Evolutionary conservation across 306 rosid genomes (phyloP).

Genomic region (Malus domestica): DNA sequence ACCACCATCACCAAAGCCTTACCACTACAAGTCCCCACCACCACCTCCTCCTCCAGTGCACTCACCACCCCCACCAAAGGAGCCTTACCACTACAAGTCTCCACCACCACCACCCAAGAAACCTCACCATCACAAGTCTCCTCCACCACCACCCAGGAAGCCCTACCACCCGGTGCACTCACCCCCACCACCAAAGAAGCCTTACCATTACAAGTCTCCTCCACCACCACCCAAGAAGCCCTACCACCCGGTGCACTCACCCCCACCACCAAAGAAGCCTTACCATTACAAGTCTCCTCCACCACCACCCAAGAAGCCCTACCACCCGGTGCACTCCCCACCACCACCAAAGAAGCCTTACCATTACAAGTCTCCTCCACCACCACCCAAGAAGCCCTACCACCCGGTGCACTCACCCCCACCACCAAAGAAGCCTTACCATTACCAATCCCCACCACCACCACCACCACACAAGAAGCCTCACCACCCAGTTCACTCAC

Average conservation of each 20-base stretch:
- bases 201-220: too few relatives aligned
- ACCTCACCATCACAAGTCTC: background rate
- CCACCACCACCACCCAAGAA: slow-evolving; percentile 2
- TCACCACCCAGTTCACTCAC: background rate
- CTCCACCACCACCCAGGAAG: background rate
- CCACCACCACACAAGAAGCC: slow-evolving; percentile 12
- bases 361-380: slow-evolving; percentile 2
- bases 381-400: slow-evolving; percentile 7
- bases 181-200: too few relatives aligned
- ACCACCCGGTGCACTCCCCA: background rate
- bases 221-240: too few relatives aligned
- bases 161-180: too few relatives aligned
- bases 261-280: background rate
- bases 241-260: too few relatives aligned
- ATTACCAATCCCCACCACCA: background rate
- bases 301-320: slow-evolving; percentile 6
- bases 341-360: background rate
- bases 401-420: background rate
- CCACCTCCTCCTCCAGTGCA: slow-evolving; percentile 4
- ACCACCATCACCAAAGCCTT: background rate
- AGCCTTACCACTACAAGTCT: slow-evolving; percentile 10
- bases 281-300: background rate
- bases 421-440: background rate
- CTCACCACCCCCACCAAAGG: background rate
- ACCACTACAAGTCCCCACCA: slow-evolving; percentile 6